A percentile compares a stretch with the other conserved stretches of the same genome.
phyloP scores from a whole-genome alignment of 495 filamentous ascomycete genomes.

The Xylaria nigripes region DNA sequence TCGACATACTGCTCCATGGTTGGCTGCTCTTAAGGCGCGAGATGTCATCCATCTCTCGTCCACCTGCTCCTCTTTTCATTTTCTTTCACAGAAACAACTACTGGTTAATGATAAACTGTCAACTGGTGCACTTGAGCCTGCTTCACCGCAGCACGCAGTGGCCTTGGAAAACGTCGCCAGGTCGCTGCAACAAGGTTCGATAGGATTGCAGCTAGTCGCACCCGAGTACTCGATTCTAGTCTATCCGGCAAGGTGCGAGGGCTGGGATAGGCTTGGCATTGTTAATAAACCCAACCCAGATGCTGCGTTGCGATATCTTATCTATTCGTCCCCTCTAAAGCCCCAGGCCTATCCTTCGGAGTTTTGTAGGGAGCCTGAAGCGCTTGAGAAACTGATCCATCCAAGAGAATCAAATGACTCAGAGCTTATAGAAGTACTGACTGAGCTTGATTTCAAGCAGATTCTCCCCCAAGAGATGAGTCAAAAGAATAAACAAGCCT shows the following conservation, averaged over 20 bases:
- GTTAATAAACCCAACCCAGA: slow-evolving; percentile 17
- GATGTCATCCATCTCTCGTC: slow-evolving; percentile 14
- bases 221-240: slow-evolving; percentile 32
- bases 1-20: slow-evolving; percentile 23
- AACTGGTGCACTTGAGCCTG: slow-evolving; percentile 12
- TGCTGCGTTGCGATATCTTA: slow-evolving; percentile 26
- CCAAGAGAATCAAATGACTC: not conserved
- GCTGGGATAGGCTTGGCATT: slow-evolving; percentile 25
- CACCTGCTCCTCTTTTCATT: slow-evolving; percentile 14
- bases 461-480: slow-evolving; percentile 17
- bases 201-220: slow-evolving; percentile 25
- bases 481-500: slow-evolving; percentile 16
- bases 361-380: slow-evolving; percentile 3
- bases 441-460: slow-evolving; percentile 15
- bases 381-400: slow-evolving; percentile 11
- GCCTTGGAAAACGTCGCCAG: slow-evolving; percentile 22
- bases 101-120: slow-evolving; percentile 16
- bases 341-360: slow-evolving; percentile 14
- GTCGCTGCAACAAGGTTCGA: slow-evolving; percentile 23
- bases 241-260: slow-evolving; percentile 32
- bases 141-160: slow-evolving; percentile 9
- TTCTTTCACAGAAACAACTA: slow-evolving; percentile 12
- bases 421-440: slow-evolving; percentile 6
- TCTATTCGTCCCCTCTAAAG: slow-evolving; percentile 24
- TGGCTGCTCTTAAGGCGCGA: slow-evolving; percentile 27